Evolutionary conservation across 805 yeast species (phyloP), one percentile per base, ranked within the genome.

Genomic region (Kluyveromyces dobzhanskii): DNA sequence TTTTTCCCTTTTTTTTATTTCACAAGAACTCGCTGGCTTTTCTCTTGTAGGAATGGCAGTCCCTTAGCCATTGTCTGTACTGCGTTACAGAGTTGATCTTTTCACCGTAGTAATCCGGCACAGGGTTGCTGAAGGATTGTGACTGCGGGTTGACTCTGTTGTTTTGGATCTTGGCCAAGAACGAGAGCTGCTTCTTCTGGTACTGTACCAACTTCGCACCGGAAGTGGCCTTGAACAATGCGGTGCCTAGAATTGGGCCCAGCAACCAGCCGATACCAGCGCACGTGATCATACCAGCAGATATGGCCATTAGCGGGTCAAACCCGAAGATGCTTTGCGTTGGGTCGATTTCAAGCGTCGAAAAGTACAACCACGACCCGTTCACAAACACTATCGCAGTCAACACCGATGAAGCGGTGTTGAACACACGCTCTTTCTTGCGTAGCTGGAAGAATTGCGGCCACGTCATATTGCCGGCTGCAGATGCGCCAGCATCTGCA

Each of bases 31-130:
- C 88, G 56, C 73, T 73, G 17, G 86, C 73, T 63, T 85, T 86
- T 66, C 88, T 77, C 58, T 80, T 77, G 68, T 82, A 92, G 27
- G 95, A 87, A 54, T 85, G 81, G 56, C 95, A 85, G 61, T 92
- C 97, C 54, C 97, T 77, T 53, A 92, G 70, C 98, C 98, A 92
- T 61, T 85, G 92, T 65, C 87, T 83, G 65, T 92, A 92, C 48
- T 78, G 88, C 50, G 76, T 75, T 55, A 90, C 64, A 38, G 94
- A 81, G 38, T 86, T 85, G 45, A 92, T 88, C 62, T 85, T 85
- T 65, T 92, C 98, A 30, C 98, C 98, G 58, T 92, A 92, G 65
- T 87, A 92, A 62, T 92, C 98, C n/a, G 97, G 96, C 34, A 92
- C 94, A 11, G 97, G 97, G 63, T 90, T 92, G 40, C 84, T 73